Percentiles rank a stretch among this genome's conserved stretches.
Evolutionary conservation across 441 rosid species (phyloP).

Genomic region (Rhodomyrtus psidioides): DNA sequence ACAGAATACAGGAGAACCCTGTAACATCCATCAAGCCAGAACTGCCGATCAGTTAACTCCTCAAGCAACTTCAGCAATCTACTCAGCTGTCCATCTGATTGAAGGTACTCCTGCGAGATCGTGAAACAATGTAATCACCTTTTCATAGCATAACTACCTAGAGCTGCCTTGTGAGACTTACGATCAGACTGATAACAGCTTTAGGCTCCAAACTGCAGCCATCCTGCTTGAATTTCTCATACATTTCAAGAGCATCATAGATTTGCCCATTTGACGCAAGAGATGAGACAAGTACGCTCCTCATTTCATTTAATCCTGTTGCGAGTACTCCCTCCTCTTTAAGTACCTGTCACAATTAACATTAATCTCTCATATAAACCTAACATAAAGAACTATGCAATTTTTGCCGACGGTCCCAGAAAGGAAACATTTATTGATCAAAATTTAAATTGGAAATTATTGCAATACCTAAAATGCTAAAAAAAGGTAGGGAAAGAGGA

Average conservation of each 20-base stretch:
- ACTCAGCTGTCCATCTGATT: conserved; percentile 36
- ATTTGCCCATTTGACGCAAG: conserved; percentile 65
- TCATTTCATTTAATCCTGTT: conserved; percentile 49
- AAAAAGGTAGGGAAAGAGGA: background rate
- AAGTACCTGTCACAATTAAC: conserved; percentile 39
- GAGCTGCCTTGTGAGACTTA: conserved; percentile 28
- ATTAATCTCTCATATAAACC: background rate
- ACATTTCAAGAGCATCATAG: conserved; percentile 53
- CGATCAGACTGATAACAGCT: conserved; percentile 59
- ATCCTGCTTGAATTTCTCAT: conserved; percentile 58
- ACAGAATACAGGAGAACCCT: conserved; percentile 44
- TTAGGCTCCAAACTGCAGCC: conserved; percentile 47
- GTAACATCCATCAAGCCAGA: conserved; percentile 61
- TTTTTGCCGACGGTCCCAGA: background rate
- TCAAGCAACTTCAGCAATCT: conserved; percentile 41
- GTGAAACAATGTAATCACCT: background rate
- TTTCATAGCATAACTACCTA: background rate
- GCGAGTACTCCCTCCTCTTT: conserved; percentile 27
- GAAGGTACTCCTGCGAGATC: conserved; percentile 41
- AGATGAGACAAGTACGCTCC: conserved; percentile 58
- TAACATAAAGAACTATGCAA: background rate
- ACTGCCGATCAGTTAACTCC: conserved; percentile 32
- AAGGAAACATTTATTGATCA: background rate
- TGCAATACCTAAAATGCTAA: background rate
- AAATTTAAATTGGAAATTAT: background rate